Conservation (phyloP, 1,284 basidiomycete genomes). For the Peniophora sp. region DNA sequence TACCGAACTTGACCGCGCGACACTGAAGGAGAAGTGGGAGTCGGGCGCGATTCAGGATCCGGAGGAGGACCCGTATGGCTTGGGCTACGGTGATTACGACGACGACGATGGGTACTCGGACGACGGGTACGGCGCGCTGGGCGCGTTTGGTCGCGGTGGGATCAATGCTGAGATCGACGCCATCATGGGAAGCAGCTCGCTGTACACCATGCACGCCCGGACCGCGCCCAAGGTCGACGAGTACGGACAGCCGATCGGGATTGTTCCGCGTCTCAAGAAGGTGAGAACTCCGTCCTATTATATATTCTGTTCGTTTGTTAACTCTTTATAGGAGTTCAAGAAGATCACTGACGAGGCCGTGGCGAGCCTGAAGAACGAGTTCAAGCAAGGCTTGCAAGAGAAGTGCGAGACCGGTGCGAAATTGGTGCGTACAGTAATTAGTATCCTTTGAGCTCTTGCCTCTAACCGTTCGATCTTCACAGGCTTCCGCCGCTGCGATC, state of each 20-base stretch:
- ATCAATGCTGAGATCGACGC: constrained; percentile 20
- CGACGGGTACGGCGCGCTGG: constrained; percentile 5
- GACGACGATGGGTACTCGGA: background rate
- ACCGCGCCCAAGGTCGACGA: constrained; percentile 32
- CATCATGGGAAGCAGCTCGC: constrained; percentile 8
- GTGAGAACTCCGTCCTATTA: constrained; percentile 23
- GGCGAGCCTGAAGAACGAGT: constrained; percentile 35
- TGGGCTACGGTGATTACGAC: constrained; percentile 15
- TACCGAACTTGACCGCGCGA: constrained; percentile 37
- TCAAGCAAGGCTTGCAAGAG: constrained; percentile 49
- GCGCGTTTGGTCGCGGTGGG: constrained; percentile 19
- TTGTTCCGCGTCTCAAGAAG: constrained; percentile 36
- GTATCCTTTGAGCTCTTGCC: too few species aligned
- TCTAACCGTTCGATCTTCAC: background rate
- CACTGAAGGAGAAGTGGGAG: constrained; percentile 47
- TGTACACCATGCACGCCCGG: constrained; percentile 28
- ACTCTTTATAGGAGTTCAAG: constrained; percentile 34
- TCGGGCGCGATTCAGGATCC: constrained; percentile 19
- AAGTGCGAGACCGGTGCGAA: constrained; percentile 43
- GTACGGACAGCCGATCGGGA: constrained; percentile 32
- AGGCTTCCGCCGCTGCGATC: constrained; percentile 40
- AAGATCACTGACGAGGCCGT: constrained; percentile 35
- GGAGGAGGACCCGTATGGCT: constrained; percentile 17
- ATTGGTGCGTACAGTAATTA: constrained; percentile 34
- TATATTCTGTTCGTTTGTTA: background rate